Evolutionary conservation across 495 filamentous ascomycete species (phyloP).

Genomic region (Patellaria atrata): DNA sequence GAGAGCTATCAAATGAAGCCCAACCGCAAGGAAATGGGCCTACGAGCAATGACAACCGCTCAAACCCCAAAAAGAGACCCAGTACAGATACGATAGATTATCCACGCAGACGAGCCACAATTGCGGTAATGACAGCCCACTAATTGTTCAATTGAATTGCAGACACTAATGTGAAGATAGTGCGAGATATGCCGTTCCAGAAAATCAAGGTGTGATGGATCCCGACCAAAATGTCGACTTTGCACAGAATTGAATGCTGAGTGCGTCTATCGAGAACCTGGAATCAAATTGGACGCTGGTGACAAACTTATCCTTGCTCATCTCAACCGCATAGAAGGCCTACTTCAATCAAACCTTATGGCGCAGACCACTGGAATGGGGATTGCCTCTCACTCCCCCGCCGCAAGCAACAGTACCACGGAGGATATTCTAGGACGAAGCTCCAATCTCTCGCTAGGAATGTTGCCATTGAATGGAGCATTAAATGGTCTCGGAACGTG

Average conservation of each 20-base stretch:
- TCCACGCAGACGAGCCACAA: slow-evolving; percentile 27
- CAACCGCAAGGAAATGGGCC: slow-evolving; percentile 12
- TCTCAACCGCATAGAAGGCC: slow-evolving; percentile 57
- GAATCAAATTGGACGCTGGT: slow-evolving; percentile 75
- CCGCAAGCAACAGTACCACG: slow-evolving; percentile 48
- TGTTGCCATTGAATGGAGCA: slow-evolving; percentile 36
- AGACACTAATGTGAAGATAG: slow-evolving; percentile 28
- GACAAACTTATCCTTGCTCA: slow-evolving; percentile 74
- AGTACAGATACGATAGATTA: slow-evolving; percentile 27
- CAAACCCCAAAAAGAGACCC: slow-evolving; percentile 18
- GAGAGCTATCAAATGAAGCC: slow-evolving; percentile 16
- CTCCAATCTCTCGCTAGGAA: slow-evolving; percentile 26
- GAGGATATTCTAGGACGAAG: slow-evolving; percentile 40
- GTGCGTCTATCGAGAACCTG: slow-evolving; percentile 71
- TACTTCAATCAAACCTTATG: slow-evolving; percentile 52
- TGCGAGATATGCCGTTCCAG: slow-evolving; percentile 76
- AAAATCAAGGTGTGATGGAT: slow-evolving; percentile 75
- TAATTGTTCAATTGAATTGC: slow-evolving; percentile 1
- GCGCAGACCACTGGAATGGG: slow-evolving; percentile 35
- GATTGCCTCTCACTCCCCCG: slow-evolving; percentile 44
- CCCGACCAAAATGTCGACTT: slow-evolving; percentile 66
- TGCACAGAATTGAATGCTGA: slow-evolving; percentile 71
- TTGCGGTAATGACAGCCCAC: slow-evolving; percentile 18
- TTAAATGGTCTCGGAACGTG: slow-evolving; percentile 60
- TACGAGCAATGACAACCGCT: slow-evolving; percentile 16